These are phyloP conservation scores for Infundibulicybe gibba DNA, from an alignment of 768 basidiomycete species.

Conservation along the genomic window DNA sequence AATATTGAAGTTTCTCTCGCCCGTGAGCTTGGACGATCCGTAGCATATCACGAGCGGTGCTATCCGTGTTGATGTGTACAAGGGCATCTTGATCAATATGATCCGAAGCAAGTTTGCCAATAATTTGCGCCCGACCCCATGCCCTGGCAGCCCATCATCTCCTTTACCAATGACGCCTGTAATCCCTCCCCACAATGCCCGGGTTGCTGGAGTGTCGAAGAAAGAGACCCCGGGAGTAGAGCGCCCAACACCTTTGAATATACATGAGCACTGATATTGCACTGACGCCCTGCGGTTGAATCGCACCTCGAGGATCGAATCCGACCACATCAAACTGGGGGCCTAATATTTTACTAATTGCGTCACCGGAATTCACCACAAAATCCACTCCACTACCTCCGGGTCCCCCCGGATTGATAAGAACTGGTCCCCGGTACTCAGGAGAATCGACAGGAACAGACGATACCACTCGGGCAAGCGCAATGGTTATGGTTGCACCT, in stretches of 20 bases:
- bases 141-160: conserved; percentile 17
- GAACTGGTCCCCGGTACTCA: conserved; percentile 38
- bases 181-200: conserved; percentile 18
- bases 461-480: conserved; percentile 36
- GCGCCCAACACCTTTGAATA: conserved; percentile 23
- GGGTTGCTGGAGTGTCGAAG: conserved; percentile 29
- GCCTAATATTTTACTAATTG: conserved; percentile 29
- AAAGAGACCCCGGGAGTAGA: conserved; percentile 31
- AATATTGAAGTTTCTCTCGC: conserved; percentile 26
- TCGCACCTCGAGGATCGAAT: conserved; percentile 43
- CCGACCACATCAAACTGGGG: conserved; percentile 42
- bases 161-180: conserved; percentile 18
- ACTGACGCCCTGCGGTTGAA: neutral
- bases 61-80: conserved; percentile 31
- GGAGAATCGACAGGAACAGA: conserved; percentile 16
- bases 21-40: conserved; percentile 27
- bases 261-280: neutral
- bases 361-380: conserved; percentile 14
- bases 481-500: conserved; percentile 35
- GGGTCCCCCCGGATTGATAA: conserved; percentile 48
- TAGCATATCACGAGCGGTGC: conserved; percentile 35
- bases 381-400: conserved; percentile 38
- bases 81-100: conserved; percentile 19
- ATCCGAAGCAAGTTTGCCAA: conserved; percentile 26
- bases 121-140: conserved; percentile 28